Conservation (phyloP, 2,329 filamentous ascomycete genomes). For the Didymella segeticola region DNA sequence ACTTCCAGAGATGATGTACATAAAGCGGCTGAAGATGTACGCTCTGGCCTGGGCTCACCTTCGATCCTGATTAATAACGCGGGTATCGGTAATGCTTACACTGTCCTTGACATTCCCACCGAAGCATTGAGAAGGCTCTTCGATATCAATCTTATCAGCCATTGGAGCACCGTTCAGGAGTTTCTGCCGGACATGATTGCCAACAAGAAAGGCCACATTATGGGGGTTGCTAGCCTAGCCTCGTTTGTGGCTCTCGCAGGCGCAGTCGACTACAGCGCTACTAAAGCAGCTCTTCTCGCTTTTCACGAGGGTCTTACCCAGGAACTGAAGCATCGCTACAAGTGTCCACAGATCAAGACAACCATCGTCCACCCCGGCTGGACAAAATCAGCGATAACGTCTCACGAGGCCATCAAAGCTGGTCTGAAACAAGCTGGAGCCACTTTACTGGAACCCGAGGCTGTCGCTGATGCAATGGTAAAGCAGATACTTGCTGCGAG, state of each 20-base stretch:
- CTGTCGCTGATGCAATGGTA: constrained; percentile 53
- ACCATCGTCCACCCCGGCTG: constrained; percentile 53
- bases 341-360: constrained; percentile 53
- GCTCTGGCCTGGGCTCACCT: constrained; percentile 40
- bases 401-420: constrained; percentile 34
- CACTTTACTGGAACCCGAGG: constrained; percentile 48
- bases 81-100: constrained; percentile 44
- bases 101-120: constrained; percentile 40
- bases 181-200: constrained; percentile 48
- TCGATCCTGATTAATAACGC: constrained; percentile 49
- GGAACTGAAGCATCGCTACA: constrained; percentile 52
- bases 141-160: constrained; percentile 46
- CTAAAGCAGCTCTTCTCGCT: constrained; percentile 43
- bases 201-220: constrained; percentile 47
- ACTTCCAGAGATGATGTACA: constrained; percentile 40
- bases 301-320: constrained; percentile 47
- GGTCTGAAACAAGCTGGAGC: constrained; percentile 41
- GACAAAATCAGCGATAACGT: constrained; percentile 50
- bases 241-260: constrained; percentile 42
- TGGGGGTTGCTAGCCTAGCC: constrained; percentile 46
- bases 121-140: constrained; percentile 37
- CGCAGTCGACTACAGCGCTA: constrained; percentile 44
- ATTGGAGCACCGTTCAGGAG: constrained; percentile 47
- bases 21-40: constrained; percentile 39
- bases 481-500: constrained; percentile 52